phyloP scores from a whole-genome alignment of 768 basidiomycete species.

The Phlebiopsis flavidoalba region DNA sequence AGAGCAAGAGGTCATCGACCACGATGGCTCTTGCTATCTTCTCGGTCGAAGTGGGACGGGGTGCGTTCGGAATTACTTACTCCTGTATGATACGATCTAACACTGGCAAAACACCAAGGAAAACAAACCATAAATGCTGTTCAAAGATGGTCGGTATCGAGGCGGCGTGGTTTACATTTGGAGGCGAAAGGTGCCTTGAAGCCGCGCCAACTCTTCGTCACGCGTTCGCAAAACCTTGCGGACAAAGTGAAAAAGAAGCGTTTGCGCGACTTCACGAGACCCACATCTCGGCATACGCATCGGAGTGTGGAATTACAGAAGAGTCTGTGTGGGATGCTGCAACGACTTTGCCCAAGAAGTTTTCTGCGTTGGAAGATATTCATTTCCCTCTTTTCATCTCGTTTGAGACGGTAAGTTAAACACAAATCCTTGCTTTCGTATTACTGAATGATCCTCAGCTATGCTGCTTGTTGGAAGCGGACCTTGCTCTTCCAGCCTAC shows the following conservation, averaged over 20 bases:
- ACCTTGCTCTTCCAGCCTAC: constrained; percentile 21
- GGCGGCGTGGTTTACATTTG: constrained; percentile 39
- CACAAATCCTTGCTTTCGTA: not conserved
- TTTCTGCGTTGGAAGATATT: constrained; percentile 48
- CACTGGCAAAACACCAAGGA: constrained; percentile 33
- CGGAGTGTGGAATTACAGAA: not conserved
- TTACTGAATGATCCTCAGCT: constrained; percentile 28
- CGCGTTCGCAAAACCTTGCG: constrained; percentile 61
- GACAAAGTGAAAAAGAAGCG: constrained; percentile 68
- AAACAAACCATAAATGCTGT: constrained; percentile 75
- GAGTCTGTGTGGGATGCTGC: constrained; percentile 5
- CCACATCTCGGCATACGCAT: constrained; percentile 21
- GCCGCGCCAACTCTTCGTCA: constrained; percentile 69
- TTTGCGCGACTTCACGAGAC: constrained; percentile 44
- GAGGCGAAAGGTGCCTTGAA: constrained; percentile 30
- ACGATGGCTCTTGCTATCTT: constrained; percentile 57
- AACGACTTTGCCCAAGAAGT: constrained; percentile 39
- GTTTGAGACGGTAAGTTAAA: constrained; percentile 47
- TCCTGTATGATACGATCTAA: not conserved
- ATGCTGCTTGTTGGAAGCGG: constrained; percentile 42
- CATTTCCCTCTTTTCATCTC: constrained; percentile 72
- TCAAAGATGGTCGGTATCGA: constrained; percentile 72
- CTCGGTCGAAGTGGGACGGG: constrained; percentile 72
- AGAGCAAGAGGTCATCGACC: constrained; percentile 55
- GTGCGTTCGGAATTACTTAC: constrained; percentile 29